These are phyloP conservation scores for Chrysoporthe deuterocubensis DNA, from an alignment of 2,329 filamentous ascomycete genomes.

Conservation along the genomic window DNA sequence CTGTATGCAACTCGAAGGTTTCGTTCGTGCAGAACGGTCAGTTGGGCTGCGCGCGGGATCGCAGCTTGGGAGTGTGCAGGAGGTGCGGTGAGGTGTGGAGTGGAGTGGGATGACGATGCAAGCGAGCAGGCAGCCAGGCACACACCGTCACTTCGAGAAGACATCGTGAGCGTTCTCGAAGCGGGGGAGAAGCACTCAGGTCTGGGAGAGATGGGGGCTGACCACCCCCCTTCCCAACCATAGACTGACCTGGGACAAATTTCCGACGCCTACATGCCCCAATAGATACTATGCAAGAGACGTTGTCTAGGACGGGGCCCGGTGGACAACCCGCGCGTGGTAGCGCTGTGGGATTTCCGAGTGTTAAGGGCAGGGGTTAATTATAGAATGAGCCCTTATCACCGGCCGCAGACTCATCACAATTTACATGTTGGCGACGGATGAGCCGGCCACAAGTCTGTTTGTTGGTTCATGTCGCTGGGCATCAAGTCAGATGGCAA, in stretches of 20 bases:
- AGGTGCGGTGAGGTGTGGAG: slow-evolving; percentile 7
- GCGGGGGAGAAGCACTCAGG: not conserved
- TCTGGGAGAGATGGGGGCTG: not conserved
- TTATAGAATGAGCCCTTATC: not conserved
- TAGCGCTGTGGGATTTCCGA: not conserved
- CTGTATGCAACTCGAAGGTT: slow-evolving; percentile 7
- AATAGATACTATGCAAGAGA: too few relatives aligned
- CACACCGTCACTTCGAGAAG: slow-evolving; percentile 9
- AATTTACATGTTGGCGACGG: too few relatives aligned
- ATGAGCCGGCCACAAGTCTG: not conserved
- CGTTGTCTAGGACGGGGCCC: not conserved
- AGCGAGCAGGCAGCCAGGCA: slow-evolving; percentile 11
- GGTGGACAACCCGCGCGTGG: not conserved
- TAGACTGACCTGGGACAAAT: too few relatives aligned
- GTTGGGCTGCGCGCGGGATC: slow-evolving; percentile 4
- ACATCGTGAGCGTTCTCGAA: slow-evolving; percentile 25
- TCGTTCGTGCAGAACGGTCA: slow-evolving; percentile 21
- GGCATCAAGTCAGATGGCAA: slow-evolving; percentile 13
- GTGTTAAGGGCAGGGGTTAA: not conserved
- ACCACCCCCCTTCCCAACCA: not conserved
- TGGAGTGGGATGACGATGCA: slow-evolving; percentile 2
- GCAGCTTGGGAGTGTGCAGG: not conserved
- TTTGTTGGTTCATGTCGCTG: not conserved
- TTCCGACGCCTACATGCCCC: too few relatives aligned
- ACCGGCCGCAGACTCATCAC: too few relatives aligned